Conservation (phyloP, 1,284 basidiomycete species). For the Anthracocystis setariae region DNA sequence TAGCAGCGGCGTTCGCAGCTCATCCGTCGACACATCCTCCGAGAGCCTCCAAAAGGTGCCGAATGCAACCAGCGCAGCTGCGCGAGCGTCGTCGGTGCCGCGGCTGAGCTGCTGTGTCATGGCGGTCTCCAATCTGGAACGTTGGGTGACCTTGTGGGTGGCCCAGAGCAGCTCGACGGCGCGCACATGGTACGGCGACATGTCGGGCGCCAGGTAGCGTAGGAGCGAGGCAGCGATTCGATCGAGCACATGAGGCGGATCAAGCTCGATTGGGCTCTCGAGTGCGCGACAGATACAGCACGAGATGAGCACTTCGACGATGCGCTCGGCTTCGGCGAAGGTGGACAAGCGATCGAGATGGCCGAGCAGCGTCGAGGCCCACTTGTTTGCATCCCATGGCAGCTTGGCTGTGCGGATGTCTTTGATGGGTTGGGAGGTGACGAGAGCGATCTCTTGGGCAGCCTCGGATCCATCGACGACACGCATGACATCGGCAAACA, state of each 20-base stretch:
- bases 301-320: conserved; percentile 49
- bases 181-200: conserved; percentile 80
- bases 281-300: conserved; percentile 51
- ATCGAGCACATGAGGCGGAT: conserved; percentile 26
- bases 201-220: conserved; percentile 77
- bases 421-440: conserved; percentile 5
- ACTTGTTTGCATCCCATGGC: conserved; percentile 29
- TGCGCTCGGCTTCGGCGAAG: conserved; percentile 50
- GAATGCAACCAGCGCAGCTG: conserved; percentile 82
- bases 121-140: conserved; percentile 36
- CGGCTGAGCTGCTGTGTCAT: conserved; percentile 36
- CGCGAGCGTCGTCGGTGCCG: conserved; percentile 6
- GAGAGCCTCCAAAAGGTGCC: conserved; percentile 90
- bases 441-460: conserved; percentile 24
- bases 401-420: conserved; percentile 19
- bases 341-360: conserved; percentile 23
- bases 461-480: conserved; percentile 39
- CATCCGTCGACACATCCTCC: conserved; percentile 71
- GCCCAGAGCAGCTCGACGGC: conserved; percentile 87
- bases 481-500: conserved; percentile 46
- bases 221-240: conserved; percentile 73
- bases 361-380: conserved; percentile 25
- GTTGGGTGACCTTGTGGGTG: conserved; percentile 30
- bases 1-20: conserved; percentile 77
- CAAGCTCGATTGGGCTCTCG: conserved; percentile 23